These are phyloP conservation scores for Ophiostoma quercus DNA, from an alignment of 2,329 filamentous ascomycete genomes.

Conservation along the genomic window DNA sequence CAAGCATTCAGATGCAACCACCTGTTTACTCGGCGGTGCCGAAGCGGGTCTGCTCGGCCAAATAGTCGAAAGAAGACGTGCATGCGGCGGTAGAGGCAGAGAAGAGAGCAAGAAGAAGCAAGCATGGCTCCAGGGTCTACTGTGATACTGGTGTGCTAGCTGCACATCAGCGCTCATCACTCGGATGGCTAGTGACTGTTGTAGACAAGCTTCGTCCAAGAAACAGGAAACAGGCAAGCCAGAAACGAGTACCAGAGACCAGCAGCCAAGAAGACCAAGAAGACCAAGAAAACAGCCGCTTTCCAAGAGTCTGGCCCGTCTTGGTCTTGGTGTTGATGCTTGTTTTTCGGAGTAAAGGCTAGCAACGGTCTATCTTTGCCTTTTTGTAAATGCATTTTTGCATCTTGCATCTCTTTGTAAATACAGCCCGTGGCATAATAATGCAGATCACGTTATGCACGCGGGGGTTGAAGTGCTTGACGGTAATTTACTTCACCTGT, in stretches of 20 bases:
- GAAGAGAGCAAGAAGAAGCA: not conserved
- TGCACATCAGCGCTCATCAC: not conserved
- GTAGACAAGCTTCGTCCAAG: slow-evolving; percentile 1
- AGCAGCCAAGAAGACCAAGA: not conserved
- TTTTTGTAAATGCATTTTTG: no score
- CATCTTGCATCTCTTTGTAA: not conserved
- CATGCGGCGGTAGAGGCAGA: not conserved
- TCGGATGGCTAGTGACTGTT: not conserved
- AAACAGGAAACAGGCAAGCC: not conserved
- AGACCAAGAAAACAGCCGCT: not conserved
- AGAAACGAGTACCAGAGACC: not conserved
- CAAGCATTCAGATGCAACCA: not conserved
- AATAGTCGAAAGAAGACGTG: not conserved
- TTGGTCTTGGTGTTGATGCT: not conserved
- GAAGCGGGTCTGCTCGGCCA: slow-evolving; percentile 13
- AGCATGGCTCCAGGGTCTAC: not conserved
- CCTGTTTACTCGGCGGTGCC: not conserved
- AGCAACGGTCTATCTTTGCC: not conserved
- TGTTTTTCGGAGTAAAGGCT: not conserved
- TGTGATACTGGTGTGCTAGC: not conserved
- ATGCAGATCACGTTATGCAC: not conserved
- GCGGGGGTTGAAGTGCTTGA: no score
- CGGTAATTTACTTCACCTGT: no score
- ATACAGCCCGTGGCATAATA: not conserved
- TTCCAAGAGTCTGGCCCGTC: not conserved